These are phyloP conservation scores for Fusarium hainanense DNA, from an alignment of 2,329 filamentous ascomycete species.

Conservation along the genomic window DNA sequence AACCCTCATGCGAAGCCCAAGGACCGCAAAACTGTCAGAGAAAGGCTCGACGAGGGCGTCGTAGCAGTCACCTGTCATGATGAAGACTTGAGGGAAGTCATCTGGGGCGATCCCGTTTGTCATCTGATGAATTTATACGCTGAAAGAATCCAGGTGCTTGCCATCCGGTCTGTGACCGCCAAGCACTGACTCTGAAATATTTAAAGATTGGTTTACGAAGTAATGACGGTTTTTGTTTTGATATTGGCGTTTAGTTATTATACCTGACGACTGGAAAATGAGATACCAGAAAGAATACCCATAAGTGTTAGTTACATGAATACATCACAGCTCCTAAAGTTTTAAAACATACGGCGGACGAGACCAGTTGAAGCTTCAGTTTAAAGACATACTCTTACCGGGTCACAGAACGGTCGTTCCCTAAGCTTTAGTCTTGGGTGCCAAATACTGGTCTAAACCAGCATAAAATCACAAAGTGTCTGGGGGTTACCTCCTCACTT, in stretches of 20 bases:
- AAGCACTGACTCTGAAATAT: slow-evolving; percentile 13
- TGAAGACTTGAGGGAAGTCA: slow-evolving; percentile 72
- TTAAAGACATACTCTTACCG: not conserved
- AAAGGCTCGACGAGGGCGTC: slow-evolving; percentile 68
- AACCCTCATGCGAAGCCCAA: slow-evolving; percentile 52
- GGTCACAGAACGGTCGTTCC: not conserved
- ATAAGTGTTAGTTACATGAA: not conserved
- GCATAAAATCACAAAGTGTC: not conserved
- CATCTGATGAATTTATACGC: slow-evolving; percentile 85
- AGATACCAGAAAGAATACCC: slow-evolving; percentile 26
- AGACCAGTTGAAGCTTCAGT: not conserved
- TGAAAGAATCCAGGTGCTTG: slow-evolving; percentile 75
- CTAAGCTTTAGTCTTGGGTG: not conserved
- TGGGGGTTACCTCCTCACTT: not conserved
- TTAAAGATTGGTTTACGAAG: slow-evolving; percentile 12
- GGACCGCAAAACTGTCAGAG: slow-evolving; percentile 61
- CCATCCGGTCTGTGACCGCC: slow-evolving; percentile 64
- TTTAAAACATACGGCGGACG: not conserved
- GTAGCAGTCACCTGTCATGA: slow-evolving; percentile 76
- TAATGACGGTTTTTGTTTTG: slow-evolving; percentile 11
- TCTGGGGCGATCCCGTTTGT: slow-evolving; percentile 85
- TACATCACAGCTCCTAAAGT: not conserved
- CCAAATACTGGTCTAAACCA: not conserved
- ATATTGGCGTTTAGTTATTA: slow-evolving; percentile 29
- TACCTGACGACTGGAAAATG: slow-evolving; percentile 21